A percentile compares a stretch with the other conserved stretches of the same genome.
Evolutionary conservation across 148 eudicot species (phyloP).

Genomic region (Salicornia ramosissima): DNA sequence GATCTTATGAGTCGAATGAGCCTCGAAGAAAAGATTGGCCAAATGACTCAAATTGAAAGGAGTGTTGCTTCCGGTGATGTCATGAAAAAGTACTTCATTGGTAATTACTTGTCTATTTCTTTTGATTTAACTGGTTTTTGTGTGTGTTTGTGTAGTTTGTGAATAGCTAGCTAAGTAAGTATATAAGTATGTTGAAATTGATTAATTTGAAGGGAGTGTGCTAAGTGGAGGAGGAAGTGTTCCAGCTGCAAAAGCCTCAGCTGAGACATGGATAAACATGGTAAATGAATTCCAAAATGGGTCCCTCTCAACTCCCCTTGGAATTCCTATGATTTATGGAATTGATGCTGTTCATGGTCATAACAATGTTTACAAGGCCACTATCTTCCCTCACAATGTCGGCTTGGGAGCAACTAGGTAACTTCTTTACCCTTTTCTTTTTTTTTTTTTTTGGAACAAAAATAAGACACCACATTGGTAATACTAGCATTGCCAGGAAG

Average conservation of each 20-base stretch:
- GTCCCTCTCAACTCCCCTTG: conserved; percentile 62
- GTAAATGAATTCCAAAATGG: conserved; percentile 74
- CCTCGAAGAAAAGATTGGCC: conserved; percentile 69
- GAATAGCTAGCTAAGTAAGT: too few species aligned
- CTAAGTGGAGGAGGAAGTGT: conserved; percentile 86
- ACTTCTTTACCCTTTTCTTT: conserved; percentile 16
- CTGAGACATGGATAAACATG: conserved; percentile 73
- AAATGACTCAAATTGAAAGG: conserved; percentile 72
- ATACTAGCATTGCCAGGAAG: too few species aligned
- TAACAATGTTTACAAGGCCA: conserved; percentile 64
- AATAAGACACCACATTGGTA: too few species aligned
- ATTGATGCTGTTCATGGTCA: conserved; percentile 93
- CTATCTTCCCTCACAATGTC: conserved; percentile 78
- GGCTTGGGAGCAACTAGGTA: conserved; percentile 87
- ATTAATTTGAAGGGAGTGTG: conserved; percentile 72
- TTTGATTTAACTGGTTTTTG: background rate
- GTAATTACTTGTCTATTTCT: conserved; percentile 17
- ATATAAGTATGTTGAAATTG: too few species aligned
- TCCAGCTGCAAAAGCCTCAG: conserved; percentile 50
- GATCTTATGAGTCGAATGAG: conserved; percentile 64
- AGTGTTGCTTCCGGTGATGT: conserved; percentile 51
- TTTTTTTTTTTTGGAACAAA: too few species aligned
- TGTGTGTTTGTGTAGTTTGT: background rate
- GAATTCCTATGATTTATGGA: conserved; percentile 82
- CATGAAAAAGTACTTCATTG: conserved; percentile 60